Evolutionary conservation across 1,284 basidiomycete genomes (phyloP), one percentile per base, ranked within the genome.

Genomic region (Ganoderma boninense): DNA sequence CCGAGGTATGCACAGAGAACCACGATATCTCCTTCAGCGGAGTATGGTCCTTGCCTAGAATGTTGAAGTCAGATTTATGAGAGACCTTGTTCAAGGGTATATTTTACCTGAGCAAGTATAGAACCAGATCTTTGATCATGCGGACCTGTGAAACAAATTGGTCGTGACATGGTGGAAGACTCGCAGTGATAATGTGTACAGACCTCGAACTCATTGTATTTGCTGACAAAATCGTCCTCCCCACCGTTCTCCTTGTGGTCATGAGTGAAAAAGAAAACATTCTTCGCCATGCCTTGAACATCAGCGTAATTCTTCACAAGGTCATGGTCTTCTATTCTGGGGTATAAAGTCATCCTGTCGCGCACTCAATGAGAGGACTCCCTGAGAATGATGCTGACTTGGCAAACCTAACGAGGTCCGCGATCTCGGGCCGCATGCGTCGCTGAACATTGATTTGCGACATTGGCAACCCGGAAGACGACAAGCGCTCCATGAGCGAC

Each of bases 1-100:
- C 93, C 92, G 4, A 93, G 86, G 76, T 94, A 94, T 0, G 92
- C 91, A 74, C 91, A 92, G 13, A 95, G 80, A 10, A 95, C 89
- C 10, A 90, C 92, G 46, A 95, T 92, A 71, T 93, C 90, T 1
- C 92, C 92, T 40, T 73, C 75, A 13, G 64, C 72, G 3, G 73
- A 73, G 52, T 79, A 79, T 32, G 70, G 67, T 8, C 73, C 85
- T 67, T 77, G 90, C 81, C 74, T 75, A 11, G 18, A 40, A 60
- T 40, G 35, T 7, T 20, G 4, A 14, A 38, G 57, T 38, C 49
- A 20, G 14, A 10, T 35, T 6, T 26, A n/a, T 13, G 46, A 11
- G 13, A 42, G 42, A 7, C 7, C 10, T 60, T 26, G 8, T 43
- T 18, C 20, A 13, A 35, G 56, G 38, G 7, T 11, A 38, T 59